phyloP scores from a whole-genome alignment of 208 protist genomes.

The Trypanosoma avium region DNA sequence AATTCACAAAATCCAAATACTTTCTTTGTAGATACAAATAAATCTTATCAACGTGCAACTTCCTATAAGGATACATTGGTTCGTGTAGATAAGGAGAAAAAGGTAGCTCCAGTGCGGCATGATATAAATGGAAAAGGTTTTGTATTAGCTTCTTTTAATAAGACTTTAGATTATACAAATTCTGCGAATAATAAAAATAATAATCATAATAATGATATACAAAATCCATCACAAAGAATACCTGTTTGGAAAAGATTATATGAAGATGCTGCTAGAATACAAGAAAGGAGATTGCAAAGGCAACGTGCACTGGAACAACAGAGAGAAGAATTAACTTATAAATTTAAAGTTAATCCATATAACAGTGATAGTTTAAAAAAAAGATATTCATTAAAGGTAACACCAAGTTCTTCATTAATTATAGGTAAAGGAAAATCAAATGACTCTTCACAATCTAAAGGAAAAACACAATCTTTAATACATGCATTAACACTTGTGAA shows the following conservation, averaged over 20 bases:
- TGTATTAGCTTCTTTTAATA: no score
- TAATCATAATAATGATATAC: not conserved
- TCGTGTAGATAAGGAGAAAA: no score
- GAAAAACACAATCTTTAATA: no score
- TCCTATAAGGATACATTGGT: no score
- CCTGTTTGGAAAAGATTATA: conserved; percentile 9
- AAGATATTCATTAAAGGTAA: not conserved
- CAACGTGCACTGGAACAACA: not conserved
- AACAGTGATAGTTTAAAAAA: not conserved
- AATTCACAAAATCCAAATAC: no score
- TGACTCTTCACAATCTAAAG: no score
- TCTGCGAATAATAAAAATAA: not conserved
- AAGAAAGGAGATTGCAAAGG: not conserved
- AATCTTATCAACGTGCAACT: no score
- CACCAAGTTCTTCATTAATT: not conserved
- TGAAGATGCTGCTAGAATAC: conserved; percentile 1
- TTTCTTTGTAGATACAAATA: no score
- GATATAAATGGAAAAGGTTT: no score
- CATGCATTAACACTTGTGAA: no score
- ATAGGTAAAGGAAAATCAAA: no score
- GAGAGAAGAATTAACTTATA: not conserved
- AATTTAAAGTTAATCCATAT: not conserved
- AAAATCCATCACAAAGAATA: not conserved
- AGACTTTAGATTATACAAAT: not conserved
- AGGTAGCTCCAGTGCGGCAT: no score